A percentile compares a stretch with the other conserved stretches of the same genome.
phyloP scores from a whole-genome alignment of 2,329 filamentous ascomycete genomes.

The Penicillium brevicompactum region DNA sequence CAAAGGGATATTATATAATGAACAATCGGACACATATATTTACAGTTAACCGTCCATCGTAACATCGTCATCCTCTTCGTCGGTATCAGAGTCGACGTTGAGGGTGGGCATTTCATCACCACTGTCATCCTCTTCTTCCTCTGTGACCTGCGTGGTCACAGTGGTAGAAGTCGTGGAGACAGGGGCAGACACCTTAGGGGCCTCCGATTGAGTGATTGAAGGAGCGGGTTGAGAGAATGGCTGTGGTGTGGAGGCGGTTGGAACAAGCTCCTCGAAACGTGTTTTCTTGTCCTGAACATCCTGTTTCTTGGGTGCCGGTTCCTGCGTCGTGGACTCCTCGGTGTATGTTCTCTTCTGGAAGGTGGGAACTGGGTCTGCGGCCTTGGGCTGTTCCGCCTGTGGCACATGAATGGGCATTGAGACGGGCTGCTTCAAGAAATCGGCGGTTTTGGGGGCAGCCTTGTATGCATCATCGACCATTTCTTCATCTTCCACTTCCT shows the following conservation, averaged over 20 bases:
- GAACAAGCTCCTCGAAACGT: slow-evolving; percentile 29
- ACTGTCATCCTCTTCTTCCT: slow-evolving; percentile 39
- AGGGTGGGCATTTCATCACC: slow-evolving; percentile 54
- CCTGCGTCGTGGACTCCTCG: slow-evolving; percentile 23
- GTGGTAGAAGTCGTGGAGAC: slow-evolving; percentile 11
- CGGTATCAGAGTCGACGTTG: slow-evolving; percentile 50
- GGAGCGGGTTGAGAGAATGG: slow-evolving; percentile 11
- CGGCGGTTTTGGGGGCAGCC: slow-evolving; percentile 18
- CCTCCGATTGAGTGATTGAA: slow-evolving; percentile 10
- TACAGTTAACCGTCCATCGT: slow-evolving; percentile 25
- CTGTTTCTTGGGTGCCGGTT: slow-evolving; percentile 7
- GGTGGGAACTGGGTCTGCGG: slow-evolving; percentile 7
- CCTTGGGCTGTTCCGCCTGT: slow-evolving; percentile 14
- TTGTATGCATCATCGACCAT: slow-evolving; percentile 14
- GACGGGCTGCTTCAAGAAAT: slow-evolving; percentile 28
- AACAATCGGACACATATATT: neutral
- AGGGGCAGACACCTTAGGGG: slow-evolving; percentile 8
- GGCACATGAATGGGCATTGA: slow-evolving; percentile 15
- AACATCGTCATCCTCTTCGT: slow-evolving; percentile 45
- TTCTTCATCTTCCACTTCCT: slow-evolving; percentile 34
- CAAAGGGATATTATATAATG: neutral
- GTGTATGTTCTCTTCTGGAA: slow-evolving; percentile 33
- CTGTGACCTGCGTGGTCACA: slow-evolving; percentile 7
- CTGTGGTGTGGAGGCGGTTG: slow-evolving; percentile 2
- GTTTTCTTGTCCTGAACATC: slow-evolving; percentile 33